Conservation (phyloP, 192 early-diverging fungal genomes). For the Backusella tuberculispora region DNA sequence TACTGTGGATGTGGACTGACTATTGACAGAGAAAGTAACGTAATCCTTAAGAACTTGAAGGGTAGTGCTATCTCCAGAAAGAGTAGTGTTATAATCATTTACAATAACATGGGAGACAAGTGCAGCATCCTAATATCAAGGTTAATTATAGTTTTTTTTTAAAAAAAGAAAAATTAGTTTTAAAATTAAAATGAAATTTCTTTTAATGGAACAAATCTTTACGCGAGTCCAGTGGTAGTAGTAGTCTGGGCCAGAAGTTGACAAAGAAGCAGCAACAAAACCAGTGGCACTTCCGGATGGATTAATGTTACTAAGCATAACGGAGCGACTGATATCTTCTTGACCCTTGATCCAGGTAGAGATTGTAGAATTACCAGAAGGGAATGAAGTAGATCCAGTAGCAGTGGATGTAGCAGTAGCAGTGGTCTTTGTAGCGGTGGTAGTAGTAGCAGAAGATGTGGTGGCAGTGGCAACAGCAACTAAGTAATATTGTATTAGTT, state of each 20-base stretch:
- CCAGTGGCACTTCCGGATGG: slow-evolving; percentile 26
- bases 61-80: slow-evolving; percentile 22
- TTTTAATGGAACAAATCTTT: slow-evolving; percentile 49
- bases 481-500: not conserved
- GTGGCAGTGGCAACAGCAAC: not conserved
- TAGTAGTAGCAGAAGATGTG: not conserved
- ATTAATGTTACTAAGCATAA: slow-evolving; percentile 34
- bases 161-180: not conserved
- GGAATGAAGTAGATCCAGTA: slow-evolving; percentile 8
- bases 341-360: slow-evolving; percentile 14
- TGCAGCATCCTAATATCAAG: slow-evolving; percentile 38
- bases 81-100: slow-evolving; percentile 24
- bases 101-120: slow-evolving; percentile 25
- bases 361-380: slow-evolving; percentile 26
- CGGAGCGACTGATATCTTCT: not conserved
- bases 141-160: not conserved
- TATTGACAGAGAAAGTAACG: slow-evolving; percentile 33
- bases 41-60: slow-evolving; percentile 43
- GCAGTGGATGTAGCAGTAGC: slow-evolving; percentile 11
- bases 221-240: slow-evolving; percentile 78
- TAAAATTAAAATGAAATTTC: too few relatives aligned
- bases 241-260: slow-evolving; percentile 63
- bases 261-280: slow-evolving; percentile 36
- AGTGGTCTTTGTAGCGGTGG: not conserved
- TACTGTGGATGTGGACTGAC: slow-evolving; percentile 31